phyloP scores from a whole-genome alignment of 2,329 filamentous ascomycete genomes.

The Aspergillus sp. region DNA sequence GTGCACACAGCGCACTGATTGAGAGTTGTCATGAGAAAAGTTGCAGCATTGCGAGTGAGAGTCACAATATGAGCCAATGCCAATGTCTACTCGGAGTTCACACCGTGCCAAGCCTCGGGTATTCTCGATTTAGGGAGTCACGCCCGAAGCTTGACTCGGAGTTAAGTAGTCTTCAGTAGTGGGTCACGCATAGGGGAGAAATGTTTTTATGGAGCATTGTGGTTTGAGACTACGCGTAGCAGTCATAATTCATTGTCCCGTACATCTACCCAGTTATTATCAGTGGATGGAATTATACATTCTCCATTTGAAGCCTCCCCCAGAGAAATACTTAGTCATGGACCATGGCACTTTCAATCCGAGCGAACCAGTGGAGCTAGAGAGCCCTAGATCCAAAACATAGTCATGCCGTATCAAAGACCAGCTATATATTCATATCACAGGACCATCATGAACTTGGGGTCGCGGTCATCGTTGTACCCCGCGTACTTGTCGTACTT shows the following conservation, averaged over 20 bases:
- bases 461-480: conserved; percentile 63
- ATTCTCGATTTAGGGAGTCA: neutral
- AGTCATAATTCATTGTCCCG: neutral
- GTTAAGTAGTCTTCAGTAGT: neutral
- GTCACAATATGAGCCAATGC: neutral
- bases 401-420: conserved; percentile 31
- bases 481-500: conserved; percentile 60
- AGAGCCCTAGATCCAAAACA: neutral
- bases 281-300: neutral
- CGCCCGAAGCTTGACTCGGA: neutral
- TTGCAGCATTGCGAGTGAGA: neutral
- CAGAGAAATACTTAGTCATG: neutral
- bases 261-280: neutral
- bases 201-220: no score
- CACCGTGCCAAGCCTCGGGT: no score
- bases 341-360: neutral
- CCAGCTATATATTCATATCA: no score
- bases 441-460: conserved; percentile 60
- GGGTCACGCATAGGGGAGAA: no score
- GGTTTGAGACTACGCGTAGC: no score
- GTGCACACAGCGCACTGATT: no score
- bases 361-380: neutral
- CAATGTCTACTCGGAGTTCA: neutral
- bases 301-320: neutral
- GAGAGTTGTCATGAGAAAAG: neutral